phyloP scores from a whole-genome alignment of 768 basidiomycete species.

The Lactarius tabidus region DNA sequence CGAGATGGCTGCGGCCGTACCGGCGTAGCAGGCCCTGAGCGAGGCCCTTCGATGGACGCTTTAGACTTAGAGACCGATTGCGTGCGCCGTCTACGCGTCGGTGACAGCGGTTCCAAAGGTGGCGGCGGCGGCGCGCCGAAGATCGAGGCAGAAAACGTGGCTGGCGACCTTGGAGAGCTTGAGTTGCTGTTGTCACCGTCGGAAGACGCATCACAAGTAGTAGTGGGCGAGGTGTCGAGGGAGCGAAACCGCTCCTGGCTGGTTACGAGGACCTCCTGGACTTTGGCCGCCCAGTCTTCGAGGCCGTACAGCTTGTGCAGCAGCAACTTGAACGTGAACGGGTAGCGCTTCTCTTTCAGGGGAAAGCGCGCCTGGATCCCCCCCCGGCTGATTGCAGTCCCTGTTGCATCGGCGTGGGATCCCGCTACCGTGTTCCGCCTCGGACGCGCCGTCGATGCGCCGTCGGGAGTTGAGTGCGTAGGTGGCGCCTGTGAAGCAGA shows the following conservation, averaged over 20 bases:
- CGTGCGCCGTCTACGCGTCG: conserved; percentile 8
- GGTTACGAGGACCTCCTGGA: conserved; percentile 22
- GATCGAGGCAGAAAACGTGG: conserved; percentile 6
- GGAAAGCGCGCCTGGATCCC: conserved; percentile 19
- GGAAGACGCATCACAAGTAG: not conserved
- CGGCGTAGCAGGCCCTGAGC: not conserved
- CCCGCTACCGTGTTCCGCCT: conserved; percentile 24
- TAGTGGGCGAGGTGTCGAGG: conserved; percentile 12
- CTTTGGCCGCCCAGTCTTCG: conserved; percentile 25
- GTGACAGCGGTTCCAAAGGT: conserved; percentile 5
- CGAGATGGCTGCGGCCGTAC: conserved; percentile 12
- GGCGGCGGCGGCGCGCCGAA: conserved; percentile 6
- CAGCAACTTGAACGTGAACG: conserved; percentile 26
- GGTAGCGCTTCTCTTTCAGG: conserved; percentile 20
- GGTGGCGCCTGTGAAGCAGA: not conserved
- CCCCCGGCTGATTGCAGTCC: not conserved
- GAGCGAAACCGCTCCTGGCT: conserved; percentile 25
- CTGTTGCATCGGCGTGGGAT: not conserved
- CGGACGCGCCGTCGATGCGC: conserved; percentile 5
- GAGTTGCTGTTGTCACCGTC: not conserved
- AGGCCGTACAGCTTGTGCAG: conserved; percentile 27
- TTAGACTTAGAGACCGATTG: conserved; percentile 10
- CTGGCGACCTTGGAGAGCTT: conserved; percentile 6
- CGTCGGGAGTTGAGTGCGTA: not conserved
- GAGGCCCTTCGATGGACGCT: not conserved